Base-by-base conservation (phyloP, 2,329 filamentous ascomycete genomes). In the Thermothelomyces thermophilus region DNA sequence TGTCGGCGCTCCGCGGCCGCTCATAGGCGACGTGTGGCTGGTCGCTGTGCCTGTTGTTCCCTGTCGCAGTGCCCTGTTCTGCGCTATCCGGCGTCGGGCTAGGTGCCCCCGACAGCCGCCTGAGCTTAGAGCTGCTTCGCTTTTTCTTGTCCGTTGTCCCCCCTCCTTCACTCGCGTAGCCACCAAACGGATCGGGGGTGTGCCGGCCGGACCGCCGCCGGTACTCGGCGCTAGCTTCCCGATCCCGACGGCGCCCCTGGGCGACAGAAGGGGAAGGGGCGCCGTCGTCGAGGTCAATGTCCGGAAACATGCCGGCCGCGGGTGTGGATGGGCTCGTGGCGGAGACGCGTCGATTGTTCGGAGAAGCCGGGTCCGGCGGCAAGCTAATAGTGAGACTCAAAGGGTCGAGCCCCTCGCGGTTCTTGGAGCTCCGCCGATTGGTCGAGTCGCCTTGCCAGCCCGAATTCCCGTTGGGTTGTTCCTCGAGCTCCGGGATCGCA, bases 1-100 rank as follows among this genome's bases (percentile, higher is more conserved):
- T 94, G 67, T 96, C 90, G 7, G 84, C 78, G 50, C 88, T 95
- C 13, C 75, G 77, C 1, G 87, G 87, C 9, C 88, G 78, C 60
- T 90, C 87, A 53, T 89, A 85, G 1, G 77, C 73, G 13, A 77
- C 70, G 68, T 52, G 69, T 62, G 48, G 67, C 61, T 41, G 70
- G 64, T 66, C 53, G 53, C 43, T 65, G 56, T 62, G 60, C 11
- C 57, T 61, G 51, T 31, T 66, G 3, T 48, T 51, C 20, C 37
- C 49, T 10, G 42, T 35, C 5, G 51, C 46, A 3, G 52, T 55
- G 10, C 22, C 17, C 1, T 52, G 52, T 5, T 58, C 51, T 1
- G 58, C 53, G 19, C 73, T 68, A 31, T 77, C 66, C 31, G 60
- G 51, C 39, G 67, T 65, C 3, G 72, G 70, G 36, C 68, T 74